A percentile compares a stretch with the other conserved stretches of the same genome.
phyloP scores from a whole-genome alignment of 768 basidiomycete species.

The Russula sp. region DNA sequence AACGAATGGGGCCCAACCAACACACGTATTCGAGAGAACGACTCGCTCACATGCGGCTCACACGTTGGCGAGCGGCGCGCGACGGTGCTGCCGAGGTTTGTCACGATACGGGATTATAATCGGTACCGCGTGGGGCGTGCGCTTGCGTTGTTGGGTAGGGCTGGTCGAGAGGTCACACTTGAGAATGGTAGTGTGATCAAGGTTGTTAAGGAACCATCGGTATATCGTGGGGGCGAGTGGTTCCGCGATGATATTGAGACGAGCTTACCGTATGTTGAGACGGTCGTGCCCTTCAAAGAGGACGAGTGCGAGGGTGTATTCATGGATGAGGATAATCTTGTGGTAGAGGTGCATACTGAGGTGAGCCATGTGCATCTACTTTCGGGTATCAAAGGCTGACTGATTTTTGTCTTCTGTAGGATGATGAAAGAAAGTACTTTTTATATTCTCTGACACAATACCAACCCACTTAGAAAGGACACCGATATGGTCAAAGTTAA shows the following conservation, averaged over 20 bases:
- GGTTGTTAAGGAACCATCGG: neutral
- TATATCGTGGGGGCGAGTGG: constrained; percentile 4
- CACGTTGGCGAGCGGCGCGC: constrained; percentile 18
- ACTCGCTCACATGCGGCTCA: constrained; percentile 13
- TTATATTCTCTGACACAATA: constrained; percentile 4
- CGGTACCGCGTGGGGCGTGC: constrained; percentile 10
- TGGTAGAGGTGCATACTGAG: constrained; percentile 8
- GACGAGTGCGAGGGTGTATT: constrained; percentile 6
- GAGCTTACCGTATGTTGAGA: constrained; percentile 20
- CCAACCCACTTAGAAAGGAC: neutral
- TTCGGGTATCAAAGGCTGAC: too few species aligned
- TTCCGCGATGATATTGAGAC: constrained; percentile 6
- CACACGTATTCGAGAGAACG: constrained; percentile 8
- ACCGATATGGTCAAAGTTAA: neutral
- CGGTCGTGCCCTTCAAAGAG: neutral
- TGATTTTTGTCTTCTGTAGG: neutral
- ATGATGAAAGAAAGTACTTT: constrained; percentile 4
- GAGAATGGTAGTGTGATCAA: neutral
- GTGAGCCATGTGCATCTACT: neutral
- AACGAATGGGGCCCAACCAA: constrained; percentile 5
- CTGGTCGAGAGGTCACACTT: neutral
- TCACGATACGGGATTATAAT: constrained; percentile 20
- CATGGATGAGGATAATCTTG: constrained; percentile 16
- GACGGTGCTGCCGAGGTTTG: neutral
- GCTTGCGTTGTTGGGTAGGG: neutral